Base-by-base conservation (phyloP, 305 asterid genomes). In the Fraxinus baroniana region DNA sequence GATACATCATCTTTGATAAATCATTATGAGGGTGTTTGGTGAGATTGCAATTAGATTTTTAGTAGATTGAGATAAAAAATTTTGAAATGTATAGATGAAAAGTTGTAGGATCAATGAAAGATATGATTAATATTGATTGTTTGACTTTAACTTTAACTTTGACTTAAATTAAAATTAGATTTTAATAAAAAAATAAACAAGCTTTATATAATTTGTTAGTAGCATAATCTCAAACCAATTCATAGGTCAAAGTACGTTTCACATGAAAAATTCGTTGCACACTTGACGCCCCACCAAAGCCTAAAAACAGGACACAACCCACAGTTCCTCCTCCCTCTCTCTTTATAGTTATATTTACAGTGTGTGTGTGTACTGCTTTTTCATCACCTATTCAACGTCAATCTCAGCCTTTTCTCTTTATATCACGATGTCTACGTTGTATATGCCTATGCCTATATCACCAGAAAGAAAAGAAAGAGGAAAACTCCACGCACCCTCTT, bases 401-500 rank as follows among this genome's bases (percentile, higher is more conserved):
- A 18, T 62, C 12, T 64, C 57, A 28, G 52, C 33, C 17, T 18
- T 81, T 4, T 62, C 30, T 62, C 32, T 18, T 10, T 52, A 55
- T 20, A 62, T 62, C 71, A 2, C 71, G 2, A 62, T 62, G 32
- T 62, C 71, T 20, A 8, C 71, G 32, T 60, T 18, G 24, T 18
- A 7, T 18, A 20, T n/a, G 30, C 9, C 24, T 60, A 62, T 41
- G 26, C 71, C 30, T 62, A 62, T 22, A 8, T 62, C 28, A 22
- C 5, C 72, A 9, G 6, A 24, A 20, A 30, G 35, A 46, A 64
- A 24, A 64, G 72, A 22, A 18, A 62, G 32, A 62, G 44, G 18
- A 70, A 79, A 84, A 81, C 83, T 68, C 81, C 80, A 70, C 75
- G 36, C 30, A 64, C 9, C 62, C 24, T 46, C 72, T n/a, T 66